These are phyloP conservation scores for Tolypocladium pustulatum DNA, from an alignment of 2,329 filamentous ascomycete species.

Conservation along the genomic window DNA sequence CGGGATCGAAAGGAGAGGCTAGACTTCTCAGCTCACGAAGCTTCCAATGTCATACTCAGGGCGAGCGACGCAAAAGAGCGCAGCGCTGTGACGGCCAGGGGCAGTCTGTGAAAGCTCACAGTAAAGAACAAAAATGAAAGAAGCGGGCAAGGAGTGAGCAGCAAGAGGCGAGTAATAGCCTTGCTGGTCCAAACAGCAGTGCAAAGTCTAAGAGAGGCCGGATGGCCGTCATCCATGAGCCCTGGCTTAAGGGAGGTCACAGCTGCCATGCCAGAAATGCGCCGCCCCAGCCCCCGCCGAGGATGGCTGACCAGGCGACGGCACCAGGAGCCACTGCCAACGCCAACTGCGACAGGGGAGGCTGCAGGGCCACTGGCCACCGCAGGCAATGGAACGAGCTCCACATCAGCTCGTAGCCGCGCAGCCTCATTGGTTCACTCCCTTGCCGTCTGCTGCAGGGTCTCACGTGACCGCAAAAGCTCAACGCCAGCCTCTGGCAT, in stretches of 20 bases:
- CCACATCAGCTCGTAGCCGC: not conserved
- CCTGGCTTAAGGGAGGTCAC: not conserved
- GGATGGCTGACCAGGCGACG: conserved; percentile 19
- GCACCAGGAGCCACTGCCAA: too few species aligned
- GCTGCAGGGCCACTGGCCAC: not conserved
- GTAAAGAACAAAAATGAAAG: not conserved
- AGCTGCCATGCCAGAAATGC: not conserved
- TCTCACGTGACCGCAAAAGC: not conserved
- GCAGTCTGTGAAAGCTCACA: not conserved
- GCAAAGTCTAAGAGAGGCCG: not conserved
- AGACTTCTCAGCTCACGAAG: not conserved
- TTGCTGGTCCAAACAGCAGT: not conserved
- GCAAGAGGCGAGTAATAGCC: not conserved
- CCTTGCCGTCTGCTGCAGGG: not conserved
- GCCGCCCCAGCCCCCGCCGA: conserved; percentile 9
- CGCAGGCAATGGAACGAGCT: not conserved
- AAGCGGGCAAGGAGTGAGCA: not conserved
- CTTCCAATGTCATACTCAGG: not conserved
- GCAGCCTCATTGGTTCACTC: not conserved
- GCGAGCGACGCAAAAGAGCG: not conserved
- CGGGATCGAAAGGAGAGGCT: not conserved
- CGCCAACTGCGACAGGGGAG: not conserved
- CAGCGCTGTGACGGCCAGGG: not conserved
- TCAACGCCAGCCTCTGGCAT: not conserved
- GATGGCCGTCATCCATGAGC: not conserved